phyloP scores from a whole-genome alignment of 176 grass and related monocot genomes.

The Zoysia pacifica region DNA sequence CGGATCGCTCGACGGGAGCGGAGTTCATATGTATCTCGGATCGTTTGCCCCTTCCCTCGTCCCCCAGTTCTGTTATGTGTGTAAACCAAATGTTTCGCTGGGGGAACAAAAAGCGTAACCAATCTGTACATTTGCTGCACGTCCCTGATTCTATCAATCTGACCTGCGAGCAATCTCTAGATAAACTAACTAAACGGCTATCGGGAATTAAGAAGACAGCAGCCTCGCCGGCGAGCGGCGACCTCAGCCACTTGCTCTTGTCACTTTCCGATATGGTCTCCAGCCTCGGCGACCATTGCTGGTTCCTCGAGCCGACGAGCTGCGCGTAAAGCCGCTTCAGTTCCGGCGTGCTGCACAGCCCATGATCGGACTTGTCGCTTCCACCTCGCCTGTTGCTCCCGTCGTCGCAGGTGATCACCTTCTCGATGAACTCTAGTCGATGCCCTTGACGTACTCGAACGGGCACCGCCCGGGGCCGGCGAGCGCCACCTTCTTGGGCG shows the following conservation, averaged over 20 bases:
- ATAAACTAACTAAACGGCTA: neutral
- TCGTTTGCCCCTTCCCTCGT: too few relatives aligned
- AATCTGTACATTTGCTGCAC: neutral
- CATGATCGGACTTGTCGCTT: neutral
- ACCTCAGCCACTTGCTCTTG: constrained; percentile 24
- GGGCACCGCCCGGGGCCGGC: constrained; percentile 44
- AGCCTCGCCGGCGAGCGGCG: constrained; percentile 17
- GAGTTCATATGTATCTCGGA: too few relatives aligned
- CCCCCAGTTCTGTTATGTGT: neutral
- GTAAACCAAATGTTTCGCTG: neutral
- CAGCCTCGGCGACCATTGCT: constrained; percentile 61
- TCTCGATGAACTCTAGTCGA: constrained; percentile 68
- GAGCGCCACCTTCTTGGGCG: constrained; percentile 18
- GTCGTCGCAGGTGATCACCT: constrained; percentile 51
- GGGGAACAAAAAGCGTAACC: neutral
- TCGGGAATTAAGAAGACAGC: constrained; percentile 16
- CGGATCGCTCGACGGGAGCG: too few relatives aligned
- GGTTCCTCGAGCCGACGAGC: constrained; percentile 46
- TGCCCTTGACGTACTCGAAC: constrained; percentile 75
- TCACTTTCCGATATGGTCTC: constrained; percentile 69
- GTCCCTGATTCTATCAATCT: neutral
- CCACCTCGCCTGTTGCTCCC: neutral
- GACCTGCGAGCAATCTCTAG: too few relatives aligned
- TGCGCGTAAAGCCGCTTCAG: constrained; percentile 78
- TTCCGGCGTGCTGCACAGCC: constrained; percentile 75